Evolutionary conservation across 2,329 filamentous ascomycete species (phyloP).

Genomic region (Botrytis sinoallii): DNA sequence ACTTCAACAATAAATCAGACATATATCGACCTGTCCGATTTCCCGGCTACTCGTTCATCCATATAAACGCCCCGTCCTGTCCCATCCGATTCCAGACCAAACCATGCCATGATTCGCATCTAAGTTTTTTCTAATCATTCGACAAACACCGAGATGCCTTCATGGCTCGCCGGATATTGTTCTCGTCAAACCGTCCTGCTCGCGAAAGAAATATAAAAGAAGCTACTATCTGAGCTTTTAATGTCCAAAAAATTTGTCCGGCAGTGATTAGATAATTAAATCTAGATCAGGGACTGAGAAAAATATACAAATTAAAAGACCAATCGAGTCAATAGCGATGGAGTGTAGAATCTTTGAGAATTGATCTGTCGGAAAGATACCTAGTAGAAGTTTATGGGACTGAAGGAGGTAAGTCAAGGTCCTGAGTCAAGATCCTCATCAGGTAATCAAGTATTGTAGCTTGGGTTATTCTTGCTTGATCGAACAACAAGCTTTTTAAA

Average conservation of each 20-base stretch:
- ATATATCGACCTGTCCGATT: background rate
- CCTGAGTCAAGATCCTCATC: background rate
- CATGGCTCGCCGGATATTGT: background rate
- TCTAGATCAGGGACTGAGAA: background rate
- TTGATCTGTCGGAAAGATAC: background rate
- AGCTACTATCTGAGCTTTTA: conserved; percentile 4
- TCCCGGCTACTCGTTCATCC: background rate
- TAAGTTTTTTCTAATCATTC: conserved; percentile 5
- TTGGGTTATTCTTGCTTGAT: background rate
- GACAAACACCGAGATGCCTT: conserved; percentile 3
- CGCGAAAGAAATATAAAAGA: conserved; percentile 2
- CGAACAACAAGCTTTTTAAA: background rate
- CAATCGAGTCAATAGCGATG: background rate
- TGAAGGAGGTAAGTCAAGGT: background rate
- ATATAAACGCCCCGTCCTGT: background rate
- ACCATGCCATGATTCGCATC: conserved; percentile 12
- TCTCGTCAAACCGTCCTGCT: background rate
- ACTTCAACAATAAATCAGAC: background rate
- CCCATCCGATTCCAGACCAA: background rate
- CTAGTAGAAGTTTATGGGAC: background rate
- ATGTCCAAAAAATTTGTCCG: conserved; percentile 2
- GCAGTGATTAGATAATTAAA: background rate
- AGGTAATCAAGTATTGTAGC: background rate
- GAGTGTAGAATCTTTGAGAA: background rate
- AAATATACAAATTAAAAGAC: conserved; percentile 19